These are phyloP conservation scores for Hansenula sp. DNA, from an alignment of 1,139 yeast genomes.

Conservation along the genomic window DNA sequence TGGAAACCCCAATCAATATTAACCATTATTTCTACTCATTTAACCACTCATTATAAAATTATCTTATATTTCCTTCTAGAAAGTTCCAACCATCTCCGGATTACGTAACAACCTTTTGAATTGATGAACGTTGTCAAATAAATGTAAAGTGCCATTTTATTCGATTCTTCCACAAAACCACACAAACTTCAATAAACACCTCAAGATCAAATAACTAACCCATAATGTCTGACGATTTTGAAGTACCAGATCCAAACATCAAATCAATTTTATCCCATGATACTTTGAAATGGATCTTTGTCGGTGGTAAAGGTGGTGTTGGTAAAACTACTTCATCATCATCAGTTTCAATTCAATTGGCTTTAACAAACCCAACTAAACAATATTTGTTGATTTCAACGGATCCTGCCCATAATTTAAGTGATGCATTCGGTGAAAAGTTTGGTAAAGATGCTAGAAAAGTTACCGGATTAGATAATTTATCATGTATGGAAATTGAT, in stretches of 20 bases:
- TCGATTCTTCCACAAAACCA: too few relatives aligned
- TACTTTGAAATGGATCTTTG: slow-evolving; percentile 91
- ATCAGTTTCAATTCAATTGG: slow-evolving; percentile 88
- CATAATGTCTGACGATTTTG: slow-evolving; percentile 22
- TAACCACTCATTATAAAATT: too few relatives aligned
- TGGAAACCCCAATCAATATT: too few relatives aligned
- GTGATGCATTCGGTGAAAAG: slow-evolving; percentile 97
- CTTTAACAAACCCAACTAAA: slow-evolving; percentile 74
- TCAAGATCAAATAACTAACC: too few relatives aligned
- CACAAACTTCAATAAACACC: not conserved
- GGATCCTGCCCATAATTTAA: slow-evolving; percentile 95
- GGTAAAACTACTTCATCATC: slow-evolving; percentile 98
- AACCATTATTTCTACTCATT: too few relatives aligned
- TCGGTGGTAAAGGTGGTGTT: slow-evolving; percentile 99
- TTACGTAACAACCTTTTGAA: not conserved
- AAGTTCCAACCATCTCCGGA: not conserved
- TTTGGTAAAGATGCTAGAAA: slow-evolving; percentile 94
- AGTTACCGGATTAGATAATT: slow-evolving; percentile 82
- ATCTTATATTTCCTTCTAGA: not conserved
- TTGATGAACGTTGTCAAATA: not conserved
- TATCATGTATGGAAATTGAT: slow-evolving; percentile 97
- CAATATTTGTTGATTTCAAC: slow-evolving; percentile 89
- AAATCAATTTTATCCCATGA: slow-evolving; percentile 61
- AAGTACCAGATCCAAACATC: slow-evolving; percentile 58
- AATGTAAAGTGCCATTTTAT: too few relatives aligned